phyloP scores from a whole-genome alignment of 2,329 filamentous ascomycete species.

The Aspergillus fumigatiaffinis region DNA sequence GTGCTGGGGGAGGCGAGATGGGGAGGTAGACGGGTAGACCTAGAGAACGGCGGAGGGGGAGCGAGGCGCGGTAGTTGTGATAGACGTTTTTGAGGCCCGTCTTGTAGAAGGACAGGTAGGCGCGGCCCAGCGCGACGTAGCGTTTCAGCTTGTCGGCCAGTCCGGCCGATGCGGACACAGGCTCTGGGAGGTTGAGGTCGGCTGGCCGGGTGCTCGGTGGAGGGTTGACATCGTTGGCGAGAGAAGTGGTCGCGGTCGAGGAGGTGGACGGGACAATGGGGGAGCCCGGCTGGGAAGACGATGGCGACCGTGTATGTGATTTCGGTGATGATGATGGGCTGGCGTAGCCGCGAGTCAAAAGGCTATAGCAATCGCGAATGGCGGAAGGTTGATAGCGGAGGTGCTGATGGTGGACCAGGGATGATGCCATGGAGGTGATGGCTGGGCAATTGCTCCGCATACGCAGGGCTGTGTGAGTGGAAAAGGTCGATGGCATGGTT shows the following conservation, averaged over 20 bases:
- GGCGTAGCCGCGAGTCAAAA: conserved; percentile 2
- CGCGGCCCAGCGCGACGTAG: conserved; percentile 57
- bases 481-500: background rate
- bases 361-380: background rate
- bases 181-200: conserved; percentile 59
- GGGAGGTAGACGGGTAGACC: conserved; percentile 33
- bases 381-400: background rate
- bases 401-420: background rate
- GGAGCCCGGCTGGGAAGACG: conserved; percentile 14
- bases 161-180: conserved; percentile 42
- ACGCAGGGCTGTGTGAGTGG: background rate
- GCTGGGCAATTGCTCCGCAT: background rate
- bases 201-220: conserved; percentile 70
- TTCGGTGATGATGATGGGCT: conserved; percentile 11
- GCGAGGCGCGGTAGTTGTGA: conserved; percentile 52
- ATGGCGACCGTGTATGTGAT: conserved; percentile 16
- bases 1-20: conserved; percentile 22
- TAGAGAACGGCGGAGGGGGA: conserved; percentile 29
- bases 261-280: conserved; percentile 13
- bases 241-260: conserved; percentile 15
- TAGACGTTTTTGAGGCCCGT: conserved; percentile 71
- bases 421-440: background rate
- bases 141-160: conserved; percentile 34
- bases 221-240: conserved; percentile 57
- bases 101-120: conserved; percentile 85